These are phyloP conservation scores for Pseudognaphalium luteoalbum DNA, from an alignment of 129 eudicot genomes.

Conservation along the genomic window DNA sequence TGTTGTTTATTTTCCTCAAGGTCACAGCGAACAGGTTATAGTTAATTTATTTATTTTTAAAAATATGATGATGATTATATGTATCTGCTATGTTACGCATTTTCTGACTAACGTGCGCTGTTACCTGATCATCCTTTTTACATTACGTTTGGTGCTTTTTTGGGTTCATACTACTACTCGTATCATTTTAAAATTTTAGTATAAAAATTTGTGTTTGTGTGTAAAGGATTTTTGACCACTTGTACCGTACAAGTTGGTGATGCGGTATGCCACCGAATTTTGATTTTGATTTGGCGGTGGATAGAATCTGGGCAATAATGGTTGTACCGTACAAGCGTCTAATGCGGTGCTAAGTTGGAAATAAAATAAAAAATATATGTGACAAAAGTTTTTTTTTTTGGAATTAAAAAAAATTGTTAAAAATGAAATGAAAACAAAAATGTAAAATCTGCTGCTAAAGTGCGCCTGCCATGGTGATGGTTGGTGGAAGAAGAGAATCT, in stretches of 20 bases:
- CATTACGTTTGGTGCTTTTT: not conserved
- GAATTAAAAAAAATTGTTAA: not conserved
- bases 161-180: not conserved
- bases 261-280: slow-evolving; percentile 17
- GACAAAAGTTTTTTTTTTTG: not conserved
- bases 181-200: not conserved
- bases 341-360: not conserved
- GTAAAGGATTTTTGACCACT: not conserved
- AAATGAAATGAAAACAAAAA: slow-evolving; percentile 15
- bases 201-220: not conserved
- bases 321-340: slow-evolving; percentile 4
- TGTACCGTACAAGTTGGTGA: slow-evolving; percentile 22
- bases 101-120: slow-evolving; percentile 38
- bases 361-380: too few species aligned
- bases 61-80: not conserved
- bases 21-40: slow-evolving; percentile 91
- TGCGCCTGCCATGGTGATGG: slow-evolving; percentile 37
- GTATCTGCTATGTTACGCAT: not conserved
- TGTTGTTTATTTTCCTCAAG: slow-evolving; percentile 96
- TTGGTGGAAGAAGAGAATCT: slow-evolving; percentile 29
- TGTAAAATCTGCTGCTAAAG: slow-evolving; percentile 25
- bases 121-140: slow-evolving; percentile 16
- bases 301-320: not conserved
- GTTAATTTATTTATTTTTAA: not conserved
- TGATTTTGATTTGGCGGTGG: slow-evolving; percentile 14